These are phyloP conservation scores for Larix kaempferi DNA, from an alignment of 75 land plant species.

Conservation along the genomic window DNA sequence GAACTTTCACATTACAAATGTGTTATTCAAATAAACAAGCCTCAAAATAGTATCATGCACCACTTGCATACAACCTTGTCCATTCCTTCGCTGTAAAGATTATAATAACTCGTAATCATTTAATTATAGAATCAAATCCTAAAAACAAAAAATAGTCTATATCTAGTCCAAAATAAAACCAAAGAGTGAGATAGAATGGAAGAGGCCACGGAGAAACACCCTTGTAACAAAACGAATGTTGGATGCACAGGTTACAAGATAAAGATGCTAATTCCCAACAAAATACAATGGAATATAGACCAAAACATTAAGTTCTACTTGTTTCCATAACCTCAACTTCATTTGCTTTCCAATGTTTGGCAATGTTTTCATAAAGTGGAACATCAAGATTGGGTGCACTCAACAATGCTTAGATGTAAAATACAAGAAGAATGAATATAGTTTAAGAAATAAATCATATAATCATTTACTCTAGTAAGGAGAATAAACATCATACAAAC, in stretches of 20 bases:
- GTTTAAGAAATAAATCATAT: not conserved
- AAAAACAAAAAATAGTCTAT: too few relatives aligned
- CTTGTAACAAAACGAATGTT: too few relatives aligned
- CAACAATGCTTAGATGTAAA: slow-evolving; percentile 59
- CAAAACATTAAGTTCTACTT: slow-evolving; percentile 32
- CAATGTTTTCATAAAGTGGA: slow-evolving; percentile 93
- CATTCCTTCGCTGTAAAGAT: slow-evolving; percentile 79
- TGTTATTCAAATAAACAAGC: not conserved
- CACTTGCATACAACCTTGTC: slow-evolving; percentile 88
- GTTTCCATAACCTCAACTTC: slow-evolving; percentile 95
- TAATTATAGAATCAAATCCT: not conserved
- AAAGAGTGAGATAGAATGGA: not conserved
- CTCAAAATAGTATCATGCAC: slow-evolving; percentile 37
- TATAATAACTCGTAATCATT: not conserved
- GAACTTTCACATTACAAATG: slow-evolving; percentile 2
- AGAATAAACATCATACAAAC: slow-evolving; percentile 12
- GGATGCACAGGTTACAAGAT: not conserved
- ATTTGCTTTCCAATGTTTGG: slow-evolving; percentile 93
- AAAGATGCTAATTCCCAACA: not conserved
- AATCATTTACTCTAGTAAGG: not conserved
- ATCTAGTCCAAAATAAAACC: not conserved
- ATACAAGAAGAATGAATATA: not conserved
- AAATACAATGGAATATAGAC: not conserved
- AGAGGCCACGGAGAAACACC: not conserved
- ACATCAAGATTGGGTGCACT: slow-evolving; percentile 98